A percentile compares a stretch with the other conserved stretches of the same genome.
Conservation (phyloP, 2,329 filamentous ascomycete species). For the Ploettnerulaceae sp. region DNA sequence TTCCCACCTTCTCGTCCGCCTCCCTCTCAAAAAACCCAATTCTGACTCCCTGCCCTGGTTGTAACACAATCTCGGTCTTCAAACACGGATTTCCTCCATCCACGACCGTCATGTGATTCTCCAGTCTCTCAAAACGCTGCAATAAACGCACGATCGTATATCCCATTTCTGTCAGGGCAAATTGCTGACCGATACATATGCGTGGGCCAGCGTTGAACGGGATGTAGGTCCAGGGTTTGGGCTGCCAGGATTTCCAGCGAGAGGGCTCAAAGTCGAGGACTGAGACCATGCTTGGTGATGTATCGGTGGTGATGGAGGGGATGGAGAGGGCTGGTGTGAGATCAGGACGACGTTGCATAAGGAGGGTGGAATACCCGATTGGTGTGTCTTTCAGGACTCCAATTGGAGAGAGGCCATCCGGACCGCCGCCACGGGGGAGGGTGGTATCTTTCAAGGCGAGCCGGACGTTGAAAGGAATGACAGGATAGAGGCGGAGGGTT, state of each 20-base stretch:
- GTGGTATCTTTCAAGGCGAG: conserved; percentile 68
- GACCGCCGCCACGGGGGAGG: conserved; percentile 66
- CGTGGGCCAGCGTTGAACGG: conserved; percentile 72
- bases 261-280: conserved; percentile 57
- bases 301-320: conserved; percentile 38
- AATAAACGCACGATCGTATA: conserved; percentile 70
- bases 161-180: conserved; percentile 70
- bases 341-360: conserved; percentile 67
- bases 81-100: conserved; percentile 50
- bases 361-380: conserved; percentile 61
- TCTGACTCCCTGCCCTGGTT: conserved; percentile 53
- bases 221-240: conserved; percentile 65
- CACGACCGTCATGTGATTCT: conserved; percentile 50
- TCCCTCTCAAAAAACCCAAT: conserved; percentile 49
- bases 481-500: conserved; percentile 70
- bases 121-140: conserved; percentile 63
- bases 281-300: conserved; percentile 34
- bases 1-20: background rate
- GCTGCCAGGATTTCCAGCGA: conserved; percentile 60
- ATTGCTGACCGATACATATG: conserved; percentile 76
- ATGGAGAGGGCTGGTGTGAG: conserved; percentile 55
- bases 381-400: conserved; percentile 61
- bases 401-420: conserved; percentile 56
- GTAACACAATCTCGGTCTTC: conserved; percentile 56
- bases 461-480: conserved; percentile 75